These are phyloP conservation scores for Globisporangium apiculatum DNA, from an alignment of 352 stramenopile genomes.

Conservation along the genomic window DNA sequence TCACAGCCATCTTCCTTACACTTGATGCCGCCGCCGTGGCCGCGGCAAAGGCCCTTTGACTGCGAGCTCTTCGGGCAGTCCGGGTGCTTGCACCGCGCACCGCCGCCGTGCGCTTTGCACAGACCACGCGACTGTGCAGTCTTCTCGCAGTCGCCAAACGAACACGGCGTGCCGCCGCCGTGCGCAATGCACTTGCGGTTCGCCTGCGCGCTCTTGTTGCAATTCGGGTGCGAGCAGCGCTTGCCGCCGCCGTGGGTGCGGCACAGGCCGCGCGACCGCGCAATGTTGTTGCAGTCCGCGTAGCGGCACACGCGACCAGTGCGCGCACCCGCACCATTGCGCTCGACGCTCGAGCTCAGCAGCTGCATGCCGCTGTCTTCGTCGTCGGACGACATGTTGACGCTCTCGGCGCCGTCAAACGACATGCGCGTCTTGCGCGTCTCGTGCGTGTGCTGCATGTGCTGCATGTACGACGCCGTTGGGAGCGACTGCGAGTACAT, in stretches of 20 bases:
- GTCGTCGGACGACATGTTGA: conserved; percentile 63
- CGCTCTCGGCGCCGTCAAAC: conserved; percentile 50
- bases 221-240: conserved; percentile 73
- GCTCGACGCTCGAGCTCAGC: conserved; percentile 65
- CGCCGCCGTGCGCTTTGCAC: conserved; percentile 81
- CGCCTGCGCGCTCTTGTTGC: conserved; percentile 84
- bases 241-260: conserved; percentile 74
- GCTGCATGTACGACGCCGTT: conserved; percentile 47
- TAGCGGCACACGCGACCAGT: conserved; percentile 75
- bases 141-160: conserved; percentile 83
- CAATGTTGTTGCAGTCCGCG: conserved; percentile 83
- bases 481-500: conserved; percentile 73
- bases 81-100: conserved; percentile 76
- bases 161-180: conserved; percentile 77
- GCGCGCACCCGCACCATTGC: conserved; percentile 20
- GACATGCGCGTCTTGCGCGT: conserved; percentile 36
- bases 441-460: conserved; percentile 17
- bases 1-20: conserved; percentile 83
- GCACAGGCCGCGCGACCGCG: conserved; percentile 66
- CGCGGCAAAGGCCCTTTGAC: conserved; percentile 74
- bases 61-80: conserved; percentile 84
- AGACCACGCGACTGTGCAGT: conserved; percentile 77
- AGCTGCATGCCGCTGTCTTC: conserved; percentile 64
- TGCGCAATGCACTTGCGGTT: conserved; percentile 87
- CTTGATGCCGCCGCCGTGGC: conserved; percentile 80